Conservation (phyloP, 2,329 filamentous ascomycete species). For the Cylindrodendrum hubeiense region DNA sequence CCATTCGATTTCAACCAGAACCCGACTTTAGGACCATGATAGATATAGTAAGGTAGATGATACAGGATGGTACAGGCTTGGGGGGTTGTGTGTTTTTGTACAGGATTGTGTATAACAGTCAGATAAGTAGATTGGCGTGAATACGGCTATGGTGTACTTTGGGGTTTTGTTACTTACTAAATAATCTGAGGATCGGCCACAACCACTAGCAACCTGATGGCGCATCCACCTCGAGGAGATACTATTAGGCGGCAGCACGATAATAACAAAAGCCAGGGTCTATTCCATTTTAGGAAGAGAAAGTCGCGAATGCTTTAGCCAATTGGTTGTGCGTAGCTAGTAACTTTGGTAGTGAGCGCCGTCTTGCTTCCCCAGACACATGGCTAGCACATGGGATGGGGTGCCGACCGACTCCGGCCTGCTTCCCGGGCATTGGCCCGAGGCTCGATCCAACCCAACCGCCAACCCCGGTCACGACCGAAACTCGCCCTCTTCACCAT, state of each 20-base stretch:
- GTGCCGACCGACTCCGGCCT: conserved; percentile 14
- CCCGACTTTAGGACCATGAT: conserved; percentile 21
- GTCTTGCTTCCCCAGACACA: conserved; percentile 2
- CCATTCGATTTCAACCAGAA: conserved; percentile 49
- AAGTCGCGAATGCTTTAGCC: background rate
- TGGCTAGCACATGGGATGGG: conserved; percentile 10
- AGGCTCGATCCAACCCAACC: conserved; percentile 18
- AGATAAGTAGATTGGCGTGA: too few relatives aligned
- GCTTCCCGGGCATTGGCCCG: conserved; percentile 21
- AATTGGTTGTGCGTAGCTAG: background rate
- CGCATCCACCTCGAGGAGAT: too few relatives aligned
- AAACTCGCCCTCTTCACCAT: conserved; percentile 3
- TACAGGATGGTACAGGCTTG: too few relatives aligned
- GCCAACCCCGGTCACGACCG: conserved; percentile 1
- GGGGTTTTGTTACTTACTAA: background rate
- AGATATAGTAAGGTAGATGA: too few relatives aligned
- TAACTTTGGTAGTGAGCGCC: background rate
- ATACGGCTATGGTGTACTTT: too few relatives aligned
- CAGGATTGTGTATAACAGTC: too few relatives aligned
- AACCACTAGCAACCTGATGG: too few relatives aligned
- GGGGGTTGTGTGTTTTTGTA: too few relatives aligned
- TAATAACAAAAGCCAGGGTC: background rate
- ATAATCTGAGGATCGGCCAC: too few relatives aligned
- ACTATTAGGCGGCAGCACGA: too few relatives aligned
- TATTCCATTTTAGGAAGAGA: background rate